Percentiles rank a stretch among this genome's conserved stretches.
Evolutionary conservation across 1,284 basidiomycete genomes (phyloP).

Genomic region (Ceratobasidium sp.): DNA sequence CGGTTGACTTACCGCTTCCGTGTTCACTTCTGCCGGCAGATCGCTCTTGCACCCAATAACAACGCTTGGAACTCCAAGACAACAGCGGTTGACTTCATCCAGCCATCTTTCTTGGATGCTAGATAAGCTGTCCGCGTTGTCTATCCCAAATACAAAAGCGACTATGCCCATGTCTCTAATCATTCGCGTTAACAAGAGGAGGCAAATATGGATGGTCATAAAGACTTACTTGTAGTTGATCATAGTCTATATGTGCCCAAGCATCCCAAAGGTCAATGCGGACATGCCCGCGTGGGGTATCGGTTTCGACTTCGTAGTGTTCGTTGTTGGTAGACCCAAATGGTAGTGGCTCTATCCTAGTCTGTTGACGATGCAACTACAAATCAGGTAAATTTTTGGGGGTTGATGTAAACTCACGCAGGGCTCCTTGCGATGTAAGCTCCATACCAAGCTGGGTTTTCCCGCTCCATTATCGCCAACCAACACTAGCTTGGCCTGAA

Average conservation of each 20-base stretch:
- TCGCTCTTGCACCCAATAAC: constrained; percentile 34
- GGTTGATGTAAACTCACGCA: background rate
- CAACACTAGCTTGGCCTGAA: constrained; percentile 10
- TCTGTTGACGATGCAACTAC: background rate
- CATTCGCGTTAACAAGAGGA: background rate
- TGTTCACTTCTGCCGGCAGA: background rate
- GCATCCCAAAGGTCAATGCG: background rate
- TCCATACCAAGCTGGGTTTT: constrained; percentile 26
- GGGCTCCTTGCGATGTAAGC: background rate
- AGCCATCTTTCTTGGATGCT: constrained; percentile 15
- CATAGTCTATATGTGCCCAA: background rate
- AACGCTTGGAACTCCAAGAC: constrained; percentile 5
- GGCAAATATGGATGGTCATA: background rate
- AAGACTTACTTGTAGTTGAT: constrained; percentile 13
- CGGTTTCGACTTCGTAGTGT: background rate
- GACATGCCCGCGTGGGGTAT: background rate
- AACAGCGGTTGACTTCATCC: background rate
- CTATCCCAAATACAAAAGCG: constrained; percentile 22
- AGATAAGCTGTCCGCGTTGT: background rate
- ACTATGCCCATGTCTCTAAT: constrained; percentile 18
- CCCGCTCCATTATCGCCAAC: constrained; percentile 17
- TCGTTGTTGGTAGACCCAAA: background rate
- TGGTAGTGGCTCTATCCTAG: background rate
- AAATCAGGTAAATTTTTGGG: background rate
- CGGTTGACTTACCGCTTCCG: constrained; percentile 1